A percentile compares a stretch with the other conserved stretches of the same genome.
Conservation (phyloP, 495 filamentous ascomycete genomes). For the Podospora pseudopauciseta region DNA sequence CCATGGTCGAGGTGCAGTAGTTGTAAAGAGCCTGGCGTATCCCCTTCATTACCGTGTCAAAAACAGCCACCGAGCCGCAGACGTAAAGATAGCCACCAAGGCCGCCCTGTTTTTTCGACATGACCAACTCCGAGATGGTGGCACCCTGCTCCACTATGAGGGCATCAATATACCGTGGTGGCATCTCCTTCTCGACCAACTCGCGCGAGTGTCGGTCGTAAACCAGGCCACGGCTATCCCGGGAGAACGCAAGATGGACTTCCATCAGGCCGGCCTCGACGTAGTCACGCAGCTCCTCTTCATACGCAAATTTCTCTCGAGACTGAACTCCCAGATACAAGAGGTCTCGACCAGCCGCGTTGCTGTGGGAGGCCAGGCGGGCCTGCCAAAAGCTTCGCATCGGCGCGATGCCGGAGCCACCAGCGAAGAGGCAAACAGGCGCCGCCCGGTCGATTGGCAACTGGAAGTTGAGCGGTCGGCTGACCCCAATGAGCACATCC, state of each 20-base stretch:
- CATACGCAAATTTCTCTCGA: constrained; percentile 49
- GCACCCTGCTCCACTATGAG: constrained; percentile 47
- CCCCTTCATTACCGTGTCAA: constrained; percentile 52
- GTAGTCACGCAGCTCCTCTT: constrained; percentile 46
- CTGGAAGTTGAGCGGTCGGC: constrained; percentile 49
- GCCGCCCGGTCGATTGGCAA: constrained; percentile 44
- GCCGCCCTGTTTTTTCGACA: constrained; percentile 52
- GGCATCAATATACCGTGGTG: constrained; percentile 49
- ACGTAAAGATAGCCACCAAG: constrained; percentile 51
- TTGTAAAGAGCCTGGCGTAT: constrained; percentile 50
- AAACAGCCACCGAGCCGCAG: constrained; percentile 51
- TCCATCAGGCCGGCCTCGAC: constrained; percentile 48
- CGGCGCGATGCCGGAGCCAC: constrained; percentile 50
- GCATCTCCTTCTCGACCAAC: constrained; percentile 45
- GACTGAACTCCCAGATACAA: constrained; percentile 51
- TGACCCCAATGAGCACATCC: constrained; percentile 46
- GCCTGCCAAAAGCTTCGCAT: constrained; percentile 52
- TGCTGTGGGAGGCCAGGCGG: constrained; percentile 33
- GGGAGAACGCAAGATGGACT: constrained; percentile 48
- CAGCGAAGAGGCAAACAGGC: constrained; percentile 49
- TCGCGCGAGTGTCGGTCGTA: constrained; percentile 40
- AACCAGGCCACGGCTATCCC: constrained; percentile 43
- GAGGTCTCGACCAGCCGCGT: constrained; percentile 41
- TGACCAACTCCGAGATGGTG: constrained; percentile 48
- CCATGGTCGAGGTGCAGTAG: constrained; percentile 45